Evolutionary conservation across 169 alveolate species (phyloP).

Genomic region (Cyclospora cayetanensis): DNA sequence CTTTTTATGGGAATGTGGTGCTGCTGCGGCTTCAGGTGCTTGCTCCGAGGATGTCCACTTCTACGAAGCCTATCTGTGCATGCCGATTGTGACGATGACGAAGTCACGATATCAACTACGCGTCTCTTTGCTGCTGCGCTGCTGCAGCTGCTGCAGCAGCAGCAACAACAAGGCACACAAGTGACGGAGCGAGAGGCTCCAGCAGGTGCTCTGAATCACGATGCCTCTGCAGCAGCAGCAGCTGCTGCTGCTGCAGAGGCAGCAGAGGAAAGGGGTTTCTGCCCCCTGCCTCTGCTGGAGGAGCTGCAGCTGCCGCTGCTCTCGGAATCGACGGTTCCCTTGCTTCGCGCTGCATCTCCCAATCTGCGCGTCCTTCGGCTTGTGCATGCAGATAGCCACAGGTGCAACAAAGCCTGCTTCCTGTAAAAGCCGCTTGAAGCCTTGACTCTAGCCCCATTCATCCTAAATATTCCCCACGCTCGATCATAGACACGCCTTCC

Average conservation of each 20-base stretch:
- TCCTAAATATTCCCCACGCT: neutral
- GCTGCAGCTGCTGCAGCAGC: neutral
- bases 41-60: conserved; percentile 25
- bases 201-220: neutral
- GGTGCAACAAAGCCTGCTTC: neutral
- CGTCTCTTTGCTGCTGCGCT: neutral
- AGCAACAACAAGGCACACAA: neutral
- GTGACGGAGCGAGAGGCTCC: neutral
- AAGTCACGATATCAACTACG: neutral
- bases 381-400: conserved; percentile 25
- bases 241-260: neutral
- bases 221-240: conserved; percentile 29
- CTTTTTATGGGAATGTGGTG: neutral
- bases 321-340: conserved; percentile 14
- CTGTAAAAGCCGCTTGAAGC: neutral
- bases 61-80: neutral
- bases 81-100: conserved; percentile 23
- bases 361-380: neutral
- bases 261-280: neutral
- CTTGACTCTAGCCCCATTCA: neutral
- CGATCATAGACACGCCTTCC: neutral
- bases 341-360: conserved; percentile 41
- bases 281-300: conserved; percentile 8
- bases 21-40: neutral
- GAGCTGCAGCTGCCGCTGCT: conserved; percentile 57